Base-by-base conservation (phyloP, 345 rosid genomes). In the Noccaea caerulescens region DNA sequence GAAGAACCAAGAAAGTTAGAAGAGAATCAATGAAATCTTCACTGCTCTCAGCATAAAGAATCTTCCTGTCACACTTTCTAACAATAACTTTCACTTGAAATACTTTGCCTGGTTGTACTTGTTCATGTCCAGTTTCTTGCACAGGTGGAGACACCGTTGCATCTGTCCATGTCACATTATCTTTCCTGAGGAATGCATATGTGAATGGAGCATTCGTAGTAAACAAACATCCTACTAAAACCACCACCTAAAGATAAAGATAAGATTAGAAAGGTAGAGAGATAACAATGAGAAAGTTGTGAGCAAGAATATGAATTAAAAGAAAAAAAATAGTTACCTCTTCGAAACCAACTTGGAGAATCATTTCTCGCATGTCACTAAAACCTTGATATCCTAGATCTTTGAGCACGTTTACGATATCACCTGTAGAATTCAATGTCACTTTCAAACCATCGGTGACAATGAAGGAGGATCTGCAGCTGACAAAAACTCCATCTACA, bases 151-250 rank as follows among this genome's bases (percentile, higher is more conserved):
- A 12, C 2, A 10, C 1, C 13, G 9, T 5, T 30, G 13, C 13
- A 0, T 6, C 38, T 4, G n/a, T 61, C 37, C 0, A 12, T 13
- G 52, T 3, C 39, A 5, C 11, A 2, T 12, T n/a, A 6, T 5
- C 53, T 16, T 45, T 72, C 63, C 2, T 12, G 9, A 72, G 52
- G 20, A 70, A 70, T 1, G 57, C 7, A 18, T 7, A 33, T 6
- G 75, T 70, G 13, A 70, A 59, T 0, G 50, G 51, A 47, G 59
- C 4, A 3, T 58, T 36, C 0, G 75, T 59, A 32, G 65, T 7
- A 10, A 59, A 59, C 8, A 44, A 36, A 11, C n/a, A 18, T 10
- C 34, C 47, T 2, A 59, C 41, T 7, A 71, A 16, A 27, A n/a
- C 46, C 51, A 70, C 8, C 3, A 70, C 25, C 74, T 70, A 57